These are phyloP conservation scores for Globisporangium abappressorium DNA, from an alignment of 352 stramenopile genomes.

Conservation along the genomic window DNA sequence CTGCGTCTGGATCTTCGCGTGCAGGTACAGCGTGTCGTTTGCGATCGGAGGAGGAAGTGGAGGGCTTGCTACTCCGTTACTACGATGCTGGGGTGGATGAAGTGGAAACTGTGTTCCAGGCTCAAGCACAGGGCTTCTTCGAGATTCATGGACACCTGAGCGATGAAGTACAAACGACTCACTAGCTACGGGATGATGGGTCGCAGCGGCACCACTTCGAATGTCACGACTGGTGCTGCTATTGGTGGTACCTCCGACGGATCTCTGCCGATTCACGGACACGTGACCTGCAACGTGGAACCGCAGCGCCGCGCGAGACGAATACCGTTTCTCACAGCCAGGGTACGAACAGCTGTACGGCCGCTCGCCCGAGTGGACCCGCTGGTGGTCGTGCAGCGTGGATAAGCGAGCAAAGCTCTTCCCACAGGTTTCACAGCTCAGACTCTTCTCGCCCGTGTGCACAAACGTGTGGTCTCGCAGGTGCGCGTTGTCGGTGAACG, in stretches of 20 bases:
- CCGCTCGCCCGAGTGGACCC: conserved; percentile 74
- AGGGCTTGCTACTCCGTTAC: neutral
- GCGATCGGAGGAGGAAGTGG: neutral
- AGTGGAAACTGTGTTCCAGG: neutral
- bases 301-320: conserved; percentile 57
- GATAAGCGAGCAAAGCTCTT: conserved; percentile 53
- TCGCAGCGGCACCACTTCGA: neutral
- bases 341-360: conserved; percentile 44
- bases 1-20: conserved; percentile 40
- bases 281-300: conserved; percentile 49
- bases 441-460: conserved; percentile 67
- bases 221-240: neutral
- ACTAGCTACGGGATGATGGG: neutral
- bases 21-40: conserved; percentile 13
- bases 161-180: neutral
- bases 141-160: neutral
- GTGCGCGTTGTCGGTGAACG: conserved; percentile 68
- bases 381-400: conserved; percentile 59
- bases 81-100: neutral
- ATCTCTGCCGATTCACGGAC: neutral
- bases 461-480: conserved; percentile 68
- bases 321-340: conserved; percentile 32
- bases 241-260: neutral
- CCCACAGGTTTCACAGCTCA: conserved; percentile 42
- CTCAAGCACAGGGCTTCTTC: neutral